phyloP scores from a whole-genome alignment of 495 filamentous ascomycete genomes.

The Talaromyces wortmannii region DNA sequence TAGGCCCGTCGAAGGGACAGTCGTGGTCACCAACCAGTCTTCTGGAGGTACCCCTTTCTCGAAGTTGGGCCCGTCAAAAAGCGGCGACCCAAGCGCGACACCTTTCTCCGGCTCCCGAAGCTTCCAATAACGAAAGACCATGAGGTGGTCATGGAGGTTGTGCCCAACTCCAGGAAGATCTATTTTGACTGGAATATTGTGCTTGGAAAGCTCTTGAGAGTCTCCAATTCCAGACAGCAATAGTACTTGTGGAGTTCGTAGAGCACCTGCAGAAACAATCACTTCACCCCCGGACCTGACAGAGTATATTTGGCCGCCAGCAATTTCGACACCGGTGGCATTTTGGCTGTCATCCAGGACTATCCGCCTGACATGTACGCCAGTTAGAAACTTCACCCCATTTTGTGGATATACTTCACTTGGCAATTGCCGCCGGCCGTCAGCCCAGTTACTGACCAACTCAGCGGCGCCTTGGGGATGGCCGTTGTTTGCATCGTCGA shows the following conservation, averaged over 20 bases:
- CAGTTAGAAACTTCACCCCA: slow-evolving; percentile 9
- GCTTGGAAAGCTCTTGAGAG: slow-evolving; percentile 10
- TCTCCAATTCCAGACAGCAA: slow-evolving; percentile 32
- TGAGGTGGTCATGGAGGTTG: slow-evolving; percentile 37
- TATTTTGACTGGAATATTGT: slow-evolving; percentile 12
- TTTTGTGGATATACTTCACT: slow-evolving; percentile 1
- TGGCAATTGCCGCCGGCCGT: background rate
- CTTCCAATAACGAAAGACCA: slow-evolving; percentile 40
- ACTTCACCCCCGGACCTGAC: slow-evolving; percentile 33
- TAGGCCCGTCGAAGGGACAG: background rate
- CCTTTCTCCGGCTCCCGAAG: slow-evolving; percentile 23
- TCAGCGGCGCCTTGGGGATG: slow-evolving; percentile 1
- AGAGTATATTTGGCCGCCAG: slow-evolving; percentile 9
- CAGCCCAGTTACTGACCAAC: background rate
- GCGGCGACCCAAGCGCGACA: slow-evolving; percentile 18
- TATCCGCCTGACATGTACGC: background rate
- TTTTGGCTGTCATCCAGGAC: slow-evolving; percentile 15
- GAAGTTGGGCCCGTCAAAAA: slow-evolving; percentile 13
- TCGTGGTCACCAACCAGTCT: slow-evolving; percentile 7
- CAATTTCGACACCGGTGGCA: background rate
- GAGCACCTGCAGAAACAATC: slow-evolving; percentile 20
- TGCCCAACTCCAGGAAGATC: slow-evolving; percentile 29
- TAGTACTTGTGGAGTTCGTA: slow-evolving; percentile 28
- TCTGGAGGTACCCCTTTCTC: slow-evolving; percentile 11
- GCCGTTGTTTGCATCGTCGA: slow-evolving; percentile 19